These are phyloP conservation scores for Craspedostauros australis DNA, from an alignment of 108 stramenopile species.

Conservation along the genomic window DNA sequence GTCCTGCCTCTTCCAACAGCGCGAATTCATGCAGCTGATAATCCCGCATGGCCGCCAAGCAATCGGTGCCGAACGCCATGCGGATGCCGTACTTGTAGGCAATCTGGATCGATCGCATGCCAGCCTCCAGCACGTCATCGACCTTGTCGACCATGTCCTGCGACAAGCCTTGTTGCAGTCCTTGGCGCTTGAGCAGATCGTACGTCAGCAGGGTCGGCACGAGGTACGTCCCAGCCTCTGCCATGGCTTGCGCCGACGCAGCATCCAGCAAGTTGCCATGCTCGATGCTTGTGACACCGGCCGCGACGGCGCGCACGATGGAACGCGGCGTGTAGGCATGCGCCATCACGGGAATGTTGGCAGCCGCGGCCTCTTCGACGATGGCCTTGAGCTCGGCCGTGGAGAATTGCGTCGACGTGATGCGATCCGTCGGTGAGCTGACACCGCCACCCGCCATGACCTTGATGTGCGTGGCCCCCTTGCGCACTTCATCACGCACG, in stretches of 20 bases:
- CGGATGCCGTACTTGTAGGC: neutral
- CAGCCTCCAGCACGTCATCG: neutral
- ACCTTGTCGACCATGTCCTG: neutral
- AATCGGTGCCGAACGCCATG: neutral
- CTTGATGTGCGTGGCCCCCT: slow-evolving; percentile 10
- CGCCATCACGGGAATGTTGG: slow-evolving; percentile 11
- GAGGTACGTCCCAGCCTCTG: slow-evolving; percentile 4
- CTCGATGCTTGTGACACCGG: slow-evolving; percentile 10
- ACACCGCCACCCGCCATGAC: slow-evolving; percentile 18
- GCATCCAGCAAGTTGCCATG: slow-evolving; percentile 8
- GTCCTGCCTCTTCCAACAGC: neutral
- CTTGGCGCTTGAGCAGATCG: neutral
- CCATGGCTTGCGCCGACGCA: slow-evolving; percentile 5
- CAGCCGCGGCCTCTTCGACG: slow-evolving; percentile 4
- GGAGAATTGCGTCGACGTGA: slow-evolving; percentile 11
- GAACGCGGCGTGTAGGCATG: slow-evolving; percentile 8
- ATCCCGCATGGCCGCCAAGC: neutral
- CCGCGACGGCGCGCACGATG: slow-evolving; percentile 2
- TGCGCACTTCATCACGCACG: slow-evolving; percentile 9
- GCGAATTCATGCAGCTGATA: neutral
- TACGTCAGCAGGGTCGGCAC: slow-evolving; percentile 4
- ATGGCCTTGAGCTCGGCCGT: slow-evolving; percentile 2
- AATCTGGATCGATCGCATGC: neutral
- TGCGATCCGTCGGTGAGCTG: slow-evolving; percentile 2
- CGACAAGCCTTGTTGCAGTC: neutral